These are phyloP conservation scores for Colletotrichum lentis DNA, from an alignment of 2,329 filamentous ascomycete species.

Conservation along the genomic window DNA sequence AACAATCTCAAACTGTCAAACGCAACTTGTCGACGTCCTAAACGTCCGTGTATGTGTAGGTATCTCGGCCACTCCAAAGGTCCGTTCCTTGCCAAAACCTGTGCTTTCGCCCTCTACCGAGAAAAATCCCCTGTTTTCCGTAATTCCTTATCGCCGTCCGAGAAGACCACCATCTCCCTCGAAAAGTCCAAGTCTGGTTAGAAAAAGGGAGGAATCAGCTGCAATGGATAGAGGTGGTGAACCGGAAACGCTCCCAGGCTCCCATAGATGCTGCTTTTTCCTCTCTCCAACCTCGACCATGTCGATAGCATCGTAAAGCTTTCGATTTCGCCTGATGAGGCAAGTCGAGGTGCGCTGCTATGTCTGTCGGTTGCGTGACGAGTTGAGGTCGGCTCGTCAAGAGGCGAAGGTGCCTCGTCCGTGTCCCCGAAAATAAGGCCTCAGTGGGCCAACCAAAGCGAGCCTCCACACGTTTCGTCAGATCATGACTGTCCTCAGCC, in stretches of 20 bases:
- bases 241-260: neutral
- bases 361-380: neutral
- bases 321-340: neutral
- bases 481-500: constrained; percentile 16
- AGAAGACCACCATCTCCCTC: constrained; percentile 12
- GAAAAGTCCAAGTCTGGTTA: constrained; percentile 12
- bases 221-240: constrained; percentile 1
- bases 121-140: constrained; percentile 27
- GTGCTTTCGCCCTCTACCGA: constrained; percentile 24
- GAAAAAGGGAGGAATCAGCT: constrained; percentile 13
- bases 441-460: constrained; percentile 10
- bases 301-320: neutral
- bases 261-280: neutral
- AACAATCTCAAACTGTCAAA: constrained; percentile 22
- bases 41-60: constrained; percentile 34
- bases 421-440: neutral
- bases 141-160: constrained; percentile 5
- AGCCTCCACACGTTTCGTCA: constrained; percentile 21
- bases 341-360: too few species aligned
- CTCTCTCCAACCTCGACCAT: too few species aligned
- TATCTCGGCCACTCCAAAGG: constrained; percentile 28
- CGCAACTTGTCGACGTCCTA: constrained; percentile 34
- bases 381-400: neutral
- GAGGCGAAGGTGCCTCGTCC: neutral
- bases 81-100: constrained; percentile 23